Conservation (phyloP, 345 rosid species). For the Firmiana major region DNA sequence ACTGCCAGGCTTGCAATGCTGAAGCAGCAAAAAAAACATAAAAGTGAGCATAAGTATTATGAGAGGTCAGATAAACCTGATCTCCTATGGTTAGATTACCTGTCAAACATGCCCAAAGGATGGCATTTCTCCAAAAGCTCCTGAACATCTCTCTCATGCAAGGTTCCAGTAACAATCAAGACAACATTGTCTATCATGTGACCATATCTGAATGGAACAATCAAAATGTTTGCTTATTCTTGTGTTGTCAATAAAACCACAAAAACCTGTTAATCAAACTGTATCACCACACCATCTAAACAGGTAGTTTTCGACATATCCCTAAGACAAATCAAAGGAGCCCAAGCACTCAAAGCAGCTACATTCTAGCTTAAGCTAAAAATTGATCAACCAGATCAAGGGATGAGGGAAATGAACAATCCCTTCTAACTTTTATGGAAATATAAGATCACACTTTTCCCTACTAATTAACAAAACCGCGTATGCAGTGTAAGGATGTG, state of each 20-base stretch:
- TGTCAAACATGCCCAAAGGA: conserved; percentile 99
- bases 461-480: not conserved
- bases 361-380: not conserved
- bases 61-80: not conserved
- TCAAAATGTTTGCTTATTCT: conserved; percentile 7
- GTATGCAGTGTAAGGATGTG: not conserved
- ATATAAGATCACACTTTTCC: not conserved
- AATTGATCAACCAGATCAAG: no score
- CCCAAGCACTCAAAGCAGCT: not conserved
- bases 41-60: not conserved
- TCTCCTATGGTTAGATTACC: conserved; percentile 35
- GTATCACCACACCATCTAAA: not conserved
- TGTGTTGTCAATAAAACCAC: not conserved
- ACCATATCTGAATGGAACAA: conserved; percentile 62
- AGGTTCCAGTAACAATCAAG: conserved; percentile 93
- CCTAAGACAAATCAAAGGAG: not conserved
- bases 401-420: not conserved
- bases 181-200: conserved; percentile 99
- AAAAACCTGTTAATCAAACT: not conserved
- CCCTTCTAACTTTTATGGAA: not conserved
- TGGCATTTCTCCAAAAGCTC: conserved; percentile 96
- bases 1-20: conserved; percentile 98
- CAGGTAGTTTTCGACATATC: not conserved
- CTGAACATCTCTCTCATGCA: conserved; percentile 99
- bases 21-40: conserved; percentile 13